Evolutionary conservation across 1,139 yeast species (phyloP), one percentile per base, ranked within the genome.

Genomic region (Blastobotrys apis): DNA sequence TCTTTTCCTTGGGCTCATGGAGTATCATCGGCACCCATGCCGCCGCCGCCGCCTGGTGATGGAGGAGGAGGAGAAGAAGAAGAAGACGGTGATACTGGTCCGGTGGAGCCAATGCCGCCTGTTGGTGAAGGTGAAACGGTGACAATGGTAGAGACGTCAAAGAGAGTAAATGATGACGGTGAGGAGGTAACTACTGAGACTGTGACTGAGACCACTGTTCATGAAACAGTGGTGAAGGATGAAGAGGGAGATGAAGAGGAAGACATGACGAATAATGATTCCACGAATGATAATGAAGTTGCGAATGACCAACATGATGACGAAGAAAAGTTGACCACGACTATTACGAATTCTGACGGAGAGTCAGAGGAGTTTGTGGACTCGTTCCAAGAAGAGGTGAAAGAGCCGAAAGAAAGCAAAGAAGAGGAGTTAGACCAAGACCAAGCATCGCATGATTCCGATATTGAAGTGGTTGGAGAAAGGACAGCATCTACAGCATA

Each of bases 1-100:
- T 49, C 54, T 9, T 60, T 58, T 44, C 47, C 53, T 20, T 27
- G 40, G 10, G 10, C 6, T n/a, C n/a, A n/a, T n/a, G n/a, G n/a
- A n/a, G n/a, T 26, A 20, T 5, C 25, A 26, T 26, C 31, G 31
- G 9, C 15, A 27, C 17, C 39, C n/a, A n/a, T n/a, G n/a, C n/a
- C n/a, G n/a, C n/a, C n/a, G n/a, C n/a, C n/a, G n/a, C n/a, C n/a
- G n/a, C n/a, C n/a, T n/a, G n/a, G n/a, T n/a, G n/a, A n/a, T n/a
- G n/a, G n/a, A n/a, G n/a, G n/a, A n/a, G n/a, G n/a, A n/a, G n/a
- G n/a, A n/a, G n/a, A n/a, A n/a, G n/a, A n/a, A n/a, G n/a, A n/a
- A n/a, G n/a, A n/a, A n/a, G n/a, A n/a, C n/a, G n/a, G n/a, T n/a
- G n/a, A n/a, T n/a, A n/a, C n/a, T n/a, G n/a, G n/a, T n/a, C n/a